Percentiles rank a stretch among this genome's conserved stretches.
These are phyloP conservation scores for Polychaeton citri DNA, from an alignment of 2,329 filamentous ascomycete genomes.

Conservation along the genomic window DNA sequence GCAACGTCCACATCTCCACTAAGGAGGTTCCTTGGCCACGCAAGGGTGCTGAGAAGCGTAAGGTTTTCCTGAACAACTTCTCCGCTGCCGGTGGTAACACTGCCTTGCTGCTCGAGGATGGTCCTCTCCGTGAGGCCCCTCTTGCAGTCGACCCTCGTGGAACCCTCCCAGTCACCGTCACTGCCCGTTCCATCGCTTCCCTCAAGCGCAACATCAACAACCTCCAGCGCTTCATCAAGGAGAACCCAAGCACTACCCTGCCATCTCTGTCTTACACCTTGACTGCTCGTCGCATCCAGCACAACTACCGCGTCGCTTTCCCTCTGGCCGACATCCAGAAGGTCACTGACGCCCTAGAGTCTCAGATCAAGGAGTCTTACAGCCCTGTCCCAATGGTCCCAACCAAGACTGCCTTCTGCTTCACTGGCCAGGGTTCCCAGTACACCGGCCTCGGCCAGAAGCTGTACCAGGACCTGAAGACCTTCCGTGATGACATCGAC, in stretches of 20 bases:
- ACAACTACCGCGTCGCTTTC: constrained; percentile 39
- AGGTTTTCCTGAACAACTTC: constrained; percentile 41
- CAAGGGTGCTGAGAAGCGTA: constrained; percentile 34
- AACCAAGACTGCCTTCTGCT: constrained; percentile 38
- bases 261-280: constrained; percentile 38
- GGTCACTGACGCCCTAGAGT: constrained; percentile 31
- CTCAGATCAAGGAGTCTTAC: constrained; percentile 37
- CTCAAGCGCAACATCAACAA: constrained; percentile 38
- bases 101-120: constrained; percentile 39
- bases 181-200: constrained; percentile 37
- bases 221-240: constrained; percentile 32
- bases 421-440: constrained; percentile 40
- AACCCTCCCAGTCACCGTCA: constrained; percentile 35
- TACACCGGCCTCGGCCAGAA: constrained; percentile 38
- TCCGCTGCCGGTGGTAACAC: constrained; percentile 42
- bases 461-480: constrained; percentile 34
- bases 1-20: constrained; percentile 39
- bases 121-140: constrained; percentile 29
- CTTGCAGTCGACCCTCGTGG: constrained; percentile 31
- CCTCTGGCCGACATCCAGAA: constrained; percentile 33
- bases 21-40: constrained; percentile 33
- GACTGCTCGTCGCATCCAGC: constrained; percentile 40
- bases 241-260: constrained; percentile 32
- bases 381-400: constrained; percentile 40
- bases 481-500: constrained; percentile 37